Evolutionary conservation across 2,329 filamentous ascomycete species (phyloP).

Genomic region (Huntiella abstrusa): DNA sequence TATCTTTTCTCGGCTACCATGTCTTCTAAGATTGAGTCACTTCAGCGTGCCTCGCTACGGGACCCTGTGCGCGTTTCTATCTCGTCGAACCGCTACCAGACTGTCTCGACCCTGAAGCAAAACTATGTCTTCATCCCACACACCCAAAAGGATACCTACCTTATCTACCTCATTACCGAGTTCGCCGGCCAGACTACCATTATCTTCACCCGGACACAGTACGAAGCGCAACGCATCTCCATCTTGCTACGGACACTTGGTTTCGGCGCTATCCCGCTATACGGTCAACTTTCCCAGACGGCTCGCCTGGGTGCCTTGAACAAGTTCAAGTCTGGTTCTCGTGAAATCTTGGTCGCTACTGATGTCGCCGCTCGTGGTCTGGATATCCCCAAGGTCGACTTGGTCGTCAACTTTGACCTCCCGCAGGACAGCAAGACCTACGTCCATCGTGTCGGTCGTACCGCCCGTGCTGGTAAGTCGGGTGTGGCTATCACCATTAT

Average conservation of each 20-base stretch:
- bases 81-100: slow-evolving; percentile 70
- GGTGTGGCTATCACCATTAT: slow-evolving; percentile 66
- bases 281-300: slow-evolving; percentile 80
- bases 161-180: slow-evolving; percentile 73
- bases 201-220: slow-evolving; percentile 81
- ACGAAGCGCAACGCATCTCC: slow-evolving; percentile 71
- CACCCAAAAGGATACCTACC: slow-evolving; percentile 73
- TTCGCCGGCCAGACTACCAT: slow-evolving; percentile 73
- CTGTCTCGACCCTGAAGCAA: slow-evolving; percentile 73
- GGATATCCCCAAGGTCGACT: slow-evolving; percentile 79
- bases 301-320: slow-evolving; percentile 70
- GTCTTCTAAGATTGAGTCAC: slow-evolving; percentile 76
- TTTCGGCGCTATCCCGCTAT: slow-evolving; percentile 78
- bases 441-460: slow-evolving; percentile 75
- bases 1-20: slow-evolving; percentile 91
- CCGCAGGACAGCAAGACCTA: slow-evolving; percentile 79
- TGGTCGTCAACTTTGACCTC: slow-evolving; percentile 73
- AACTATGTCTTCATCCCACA: slow-evolving; percentile 74
- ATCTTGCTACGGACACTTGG: slow-evolving; percentile 70
- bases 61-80: slow-evolving; percentile 74
- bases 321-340: slow-evolving; percentile 68
- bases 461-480: slow-evolving; percentile 68
- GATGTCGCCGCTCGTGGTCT: slow-evolving; percentile 87
- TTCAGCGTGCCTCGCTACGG: slow-evolving; percentile 74
- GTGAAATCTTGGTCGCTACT: slow-evolving; percentile 78